Evolutionary conservation across 371 early-diverging fungal species (phyloP), one percentile per base, ranked within the genome.

Genomic region (Mycotypha africana): DNA sequence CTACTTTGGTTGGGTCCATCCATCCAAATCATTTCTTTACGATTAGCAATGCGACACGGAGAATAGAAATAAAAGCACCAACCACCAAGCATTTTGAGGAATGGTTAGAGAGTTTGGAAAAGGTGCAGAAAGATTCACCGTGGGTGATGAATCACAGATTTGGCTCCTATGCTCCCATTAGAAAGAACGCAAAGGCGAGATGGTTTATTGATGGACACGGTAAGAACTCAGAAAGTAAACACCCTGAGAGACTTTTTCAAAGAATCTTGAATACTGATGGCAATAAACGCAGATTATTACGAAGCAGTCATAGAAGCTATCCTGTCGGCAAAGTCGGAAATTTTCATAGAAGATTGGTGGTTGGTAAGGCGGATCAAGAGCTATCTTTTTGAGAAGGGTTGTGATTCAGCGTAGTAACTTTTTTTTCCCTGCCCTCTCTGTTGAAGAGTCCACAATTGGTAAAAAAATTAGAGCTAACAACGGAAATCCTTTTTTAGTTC

Each of bases 301-400:
- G 74, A 79, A 24, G 85, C 84, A 0, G 72, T 92, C 6, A 83
- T 84, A 2, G 84, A 88, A 43, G 86, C 89, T 10, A 71, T 94
- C 43, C 59, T 82, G 42, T 74, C 79, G 10, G 93, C 95, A 30
- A 84, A 83, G 47, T 73, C 76, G 16, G 81, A 79, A 44, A 89
- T 94, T 24, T 92, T 83, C 53, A 92, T 94, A 49, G 79, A 73
- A 25, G 96, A 91, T 63, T 96, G 95, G 96, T 94, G 93, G 89
- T 66, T 71, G 51, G 67, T 67, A 62, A 47, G 62, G 32, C n/a
- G n/a, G n/a, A n/a, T n/a, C n/a, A n/a, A n/a, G n/a, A n/a, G n/a
- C n/a, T n/a, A n/a, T n/a, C n/a, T n/a, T n/a, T n/a, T n/a, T n/a
- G n/a, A n/a, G n/a, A n/a, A n/a, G n/a, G n/a, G n/a, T n/a, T n/a